These are phyloP conservation scores for Melampsora larici-populina DNA, from an alignment of 1,284 basidiomycete genomes.

Conservation along the genomic window DNA sequence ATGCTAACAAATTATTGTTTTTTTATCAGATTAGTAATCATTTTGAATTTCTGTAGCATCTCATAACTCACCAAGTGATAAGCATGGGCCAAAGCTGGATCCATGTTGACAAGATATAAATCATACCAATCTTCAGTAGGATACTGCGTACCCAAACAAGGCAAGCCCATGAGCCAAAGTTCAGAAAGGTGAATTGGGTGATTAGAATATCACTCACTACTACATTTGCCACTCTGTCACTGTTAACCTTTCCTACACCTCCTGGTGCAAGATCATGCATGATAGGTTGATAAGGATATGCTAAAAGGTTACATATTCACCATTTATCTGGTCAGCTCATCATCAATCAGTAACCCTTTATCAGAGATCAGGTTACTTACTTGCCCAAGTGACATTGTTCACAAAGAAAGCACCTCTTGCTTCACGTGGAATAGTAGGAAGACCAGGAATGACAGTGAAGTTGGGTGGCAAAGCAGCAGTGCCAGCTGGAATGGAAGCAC, in stretches of 20 bases:
- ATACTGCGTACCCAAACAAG: constrained; percentile 2
- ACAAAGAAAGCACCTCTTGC: constrained; percentile 1
- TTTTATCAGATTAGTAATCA: not conserved
- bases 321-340: too few species aligned
- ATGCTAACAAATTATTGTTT: not conserved
- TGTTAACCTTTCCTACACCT: constrained; percentile 8
- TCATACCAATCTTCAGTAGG: constrained; percentile 40
- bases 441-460: too few species aligned
- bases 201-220: constrained; percentile 14
- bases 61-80: constrained; percentile 26
- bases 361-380: constrained; percentile 2
- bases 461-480: too few species aligned
- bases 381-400: constrained; percentile 30
- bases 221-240: constrained; percentile 32
- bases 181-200: not conserved
- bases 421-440: too few species aligned
- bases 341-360: too few species aligned
- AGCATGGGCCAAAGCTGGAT: constrained; percentile 9
- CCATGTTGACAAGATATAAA: constrained; percentile 36
- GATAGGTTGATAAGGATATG: constrained; percentile 36
- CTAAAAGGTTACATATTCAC: too few species aligned
- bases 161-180: not conserved
- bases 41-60: not conserved
- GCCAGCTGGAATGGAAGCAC: too few species aligned
- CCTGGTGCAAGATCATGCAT: constrained; percentile 33